Evolutionary conservation across 768 basidiomycete genomes (phyloP), one percentile per base, ranked within the genome.

Genomic region (Phallus indusiatus): DNA sequence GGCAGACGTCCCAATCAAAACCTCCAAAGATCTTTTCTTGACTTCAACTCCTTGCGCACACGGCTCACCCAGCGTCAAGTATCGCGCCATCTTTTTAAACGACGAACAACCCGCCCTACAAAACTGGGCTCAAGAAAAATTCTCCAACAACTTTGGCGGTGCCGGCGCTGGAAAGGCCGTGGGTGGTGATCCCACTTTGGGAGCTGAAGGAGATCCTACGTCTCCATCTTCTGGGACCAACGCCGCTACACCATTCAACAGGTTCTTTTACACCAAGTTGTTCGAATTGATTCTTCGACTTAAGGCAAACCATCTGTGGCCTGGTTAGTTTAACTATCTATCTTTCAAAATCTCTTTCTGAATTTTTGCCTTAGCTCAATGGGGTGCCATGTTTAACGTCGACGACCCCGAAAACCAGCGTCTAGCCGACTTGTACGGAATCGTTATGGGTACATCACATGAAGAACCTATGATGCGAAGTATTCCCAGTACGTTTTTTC

Each of bases 31-130:
- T 35, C 61, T 88, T 22, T 81, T 77, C 62, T 76, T 81, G 12
- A 63, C 75, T 5, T 63, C 70, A 1, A 48, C 68, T 9, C 70
- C 72, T 0, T 76, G 75, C 59, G 60, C 71, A 5, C 84, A 86
- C 69, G 85, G 83, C 47, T 65, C 75, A 17, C 85, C 86, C 1
- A 81, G 80, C 9, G 84, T 88, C 59, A 81, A 86, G 65, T 87
- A 84, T 64, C 79, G 86, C 35, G 86, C 81, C 14, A 79, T 87
- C 47, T 85, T 89, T 73, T 69, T 89, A 61, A 89, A 89, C 66
- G 86, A 89, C 63, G 87, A 89, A 67, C 82, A 86, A 64, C 87
- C 87, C 8, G 81, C 81, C 28, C 67, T 88, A 53, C 81, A 82
- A 62, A 82, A 80, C 64, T 89, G 87, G 87, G 86, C 84, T 16